Percentiles rank a stretch among this genome's conserved stretches.
Evolutionary conservation across 441 rosid species (phyloP).

Genomic region (Kokia cookei): DNA sequence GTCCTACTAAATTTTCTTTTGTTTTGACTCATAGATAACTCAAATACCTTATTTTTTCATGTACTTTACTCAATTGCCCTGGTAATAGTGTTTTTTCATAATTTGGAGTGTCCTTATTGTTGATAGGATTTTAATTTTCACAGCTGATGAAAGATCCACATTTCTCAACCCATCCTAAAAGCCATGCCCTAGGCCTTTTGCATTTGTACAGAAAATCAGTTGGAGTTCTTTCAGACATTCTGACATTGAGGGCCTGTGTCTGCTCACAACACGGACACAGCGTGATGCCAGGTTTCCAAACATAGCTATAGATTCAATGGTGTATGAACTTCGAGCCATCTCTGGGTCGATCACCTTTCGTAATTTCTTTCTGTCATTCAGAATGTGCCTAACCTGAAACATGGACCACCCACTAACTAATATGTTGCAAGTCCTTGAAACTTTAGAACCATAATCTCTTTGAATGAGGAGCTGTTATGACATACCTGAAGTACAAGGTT

Average conservation of each 20-base stretch:
- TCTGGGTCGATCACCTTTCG: conserved; percentile 79
- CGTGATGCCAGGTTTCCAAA: conserved; percentile 90
- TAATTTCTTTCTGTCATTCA: conserved; percentile 75
- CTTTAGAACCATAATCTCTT: background rate
- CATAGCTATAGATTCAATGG: conserved; percentile 77
- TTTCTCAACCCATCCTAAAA: conserved; percentile 47
- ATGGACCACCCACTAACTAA: background rate
- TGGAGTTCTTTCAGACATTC: conserved; percentile 85
- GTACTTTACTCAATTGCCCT: background rate
- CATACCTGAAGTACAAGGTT: conserved; percentile 83
- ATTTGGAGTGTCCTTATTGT: conserved; percentile 18
- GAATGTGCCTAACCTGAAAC: conserved; percentile 70
- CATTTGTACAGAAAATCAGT: conserved; percentile 60
- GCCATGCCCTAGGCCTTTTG: conserved; percentile 65
- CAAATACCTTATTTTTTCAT: background rate
- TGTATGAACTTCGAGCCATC: conserved; percentile 60
- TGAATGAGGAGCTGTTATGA: conserved; percentile 1
- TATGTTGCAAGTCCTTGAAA: conserved; percentile 1
- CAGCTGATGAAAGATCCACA: conserved; percentile 9
- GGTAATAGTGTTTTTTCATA: background rate
- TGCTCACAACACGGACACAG: conserved; percentile 73
- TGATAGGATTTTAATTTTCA: conserved; percentile 15
- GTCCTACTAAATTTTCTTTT: conserved; percentile 3
- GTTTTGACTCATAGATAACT: background rate
- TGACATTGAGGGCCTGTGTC: conserved; percentile 69